Evolutionary conservation across 306 rosid species (phyloP), one percentile per base, ranked within the genome.

Genomic region (Crataegus laevigata): DNA sequence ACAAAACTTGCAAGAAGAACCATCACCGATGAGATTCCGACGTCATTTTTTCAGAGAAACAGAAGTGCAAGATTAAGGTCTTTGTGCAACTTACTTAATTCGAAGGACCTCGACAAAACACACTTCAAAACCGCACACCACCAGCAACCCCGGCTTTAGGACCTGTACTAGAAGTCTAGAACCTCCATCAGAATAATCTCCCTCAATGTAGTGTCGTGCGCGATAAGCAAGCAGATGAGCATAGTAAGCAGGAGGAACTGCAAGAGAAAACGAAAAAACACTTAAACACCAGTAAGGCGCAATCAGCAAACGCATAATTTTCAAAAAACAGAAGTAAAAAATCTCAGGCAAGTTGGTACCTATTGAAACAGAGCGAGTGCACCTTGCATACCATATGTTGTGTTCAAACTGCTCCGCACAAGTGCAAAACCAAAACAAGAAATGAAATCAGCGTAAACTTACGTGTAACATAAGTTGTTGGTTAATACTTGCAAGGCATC

Each of bases 351-450:
- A 36, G 7, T 18, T 22, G 72, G 4, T 26, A 87, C 89, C 89
- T 34, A 87, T 73, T 10, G 91, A 87, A 26, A 87, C 89, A 0
- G 89, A 85, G 17, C 82, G 76, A 0, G 91, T 87, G 57, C 91
- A 87, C 78, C 91, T 78, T 17, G 84, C 89, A 30, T 75, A 85
- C 69, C 91, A 21, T 11, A 36, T 12, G 5, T 24, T 22, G 34
- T 28, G 43, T 19, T 19, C 29, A n/a, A 29, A 19, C 22, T 14
- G 7, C 15, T 21, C 1, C 17, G 30, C 24, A 43, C 5, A 8
- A n/a, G 14, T 19, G 32, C 3, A 66, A n/a, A 28, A 34, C 19
- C 19, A 6, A 34, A 26, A 36, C 0, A 0, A 63, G 22, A 63
- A 72, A 12, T 4, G 12, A 72, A 34, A 60, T 7, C 43, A 3